Base-by-base conservation (phyloP, 2,329 filamentous ascomycete genomes). In the Aspergillus novoparasiticus region DNA sequence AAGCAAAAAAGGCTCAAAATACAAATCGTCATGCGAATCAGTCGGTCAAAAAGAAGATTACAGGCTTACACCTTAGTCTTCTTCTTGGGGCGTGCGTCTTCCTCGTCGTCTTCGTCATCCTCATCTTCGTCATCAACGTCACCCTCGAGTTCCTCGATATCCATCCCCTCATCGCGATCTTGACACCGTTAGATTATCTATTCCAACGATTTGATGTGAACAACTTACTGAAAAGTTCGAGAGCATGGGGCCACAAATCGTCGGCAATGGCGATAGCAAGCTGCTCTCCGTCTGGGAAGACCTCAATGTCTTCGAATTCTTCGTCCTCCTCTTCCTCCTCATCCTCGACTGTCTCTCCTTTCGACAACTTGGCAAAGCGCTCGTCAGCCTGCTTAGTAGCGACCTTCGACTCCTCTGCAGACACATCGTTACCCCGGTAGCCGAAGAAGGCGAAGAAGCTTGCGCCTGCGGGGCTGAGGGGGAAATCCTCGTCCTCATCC, bases 391-490 rank as follows among this genome's bases (percentile, higher is more conserved):
- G 83, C 78, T 87, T 86, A 28, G 76, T 79, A 8, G 89, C 90
- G 65, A 85, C 81, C 68, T 81, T 81, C 70, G 86, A 90, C 84
- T 96, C 91, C 78, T 92, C 90, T 2, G 87, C 89, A 54, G 86
- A 87, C 70, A 97, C 81, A 72, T 86, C 87, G 67, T 86, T 82
- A 67, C 88, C 92, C 66, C 85, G 87, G 82, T 89, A 97, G 59
- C 90, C 92, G 77, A 97, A 97, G 86, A 90, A 95, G 62, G 89
- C 87, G 76, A 97, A 97, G 85, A 97, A 97, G 80, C 90, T 93
- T 57, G 89, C 75, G 6, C 85, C 88, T 53, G 87, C 87, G 65
- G 90, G 84, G 54, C 86, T 86, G 19, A 85, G 88, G 54, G 78
- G 72, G 43, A 79, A 76, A 16, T 79, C 79, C 16, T 78, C 75